Conservation (phyloP, 2,329 filamentous ascomycete genomes). For the Laburnicola sp. region DNA sequence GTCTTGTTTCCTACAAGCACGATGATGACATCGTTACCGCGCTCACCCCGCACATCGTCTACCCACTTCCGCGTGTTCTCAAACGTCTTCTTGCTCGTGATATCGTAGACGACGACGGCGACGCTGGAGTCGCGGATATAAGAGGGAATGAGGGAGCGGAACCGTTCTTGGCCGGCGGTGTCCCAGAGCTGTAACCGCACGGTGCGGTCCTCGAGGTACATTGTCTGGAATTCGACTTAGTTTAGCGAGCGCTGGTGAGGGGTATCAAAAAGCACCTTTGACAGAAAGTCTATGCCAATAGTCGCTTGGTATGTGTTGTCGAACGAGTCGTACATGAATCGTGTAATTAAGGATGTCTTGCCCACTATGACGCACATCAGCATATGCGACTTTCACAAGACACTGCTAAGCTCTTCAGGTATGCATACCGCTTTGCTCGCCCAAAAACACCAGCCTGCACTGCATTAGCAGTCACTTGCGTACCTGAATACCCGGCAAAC, state of each 20-base stretch:
- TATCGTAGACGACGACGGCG: slow-evolving; percentile 98
- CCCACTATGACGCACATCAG: slow-evolving; percentile 66
- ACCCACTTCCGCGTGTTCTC: slow-evolving; percentile 99
- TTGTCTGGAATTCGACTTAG: slow-evolving; percentile 65
- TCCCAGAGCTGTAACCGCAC: slow-evolving; percentile 98
- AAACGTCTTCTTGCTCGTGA: slow-evolving; percentile 96
- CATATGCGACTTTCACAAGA: neutral
- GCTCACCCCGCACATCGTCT: slow-evolving; percentile 93
- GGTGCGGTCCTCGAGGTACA: slow-evolving; percentile 99
- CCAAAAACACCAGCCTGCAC: slow-evolving; percentile 87
- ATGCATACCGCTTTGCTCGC: slow-evolving; percentile 92
- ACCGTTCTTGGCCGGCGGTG: slow-evolving; percentile 95
- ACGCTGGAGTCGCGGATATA: slow-evolving; percentile 99
- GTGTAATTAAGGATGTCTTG: slow-evolving; percentile 97
- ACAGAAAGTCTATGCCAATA: slow-evolving; percentile 98
- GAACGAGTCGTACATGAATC: slow-evolving; percentile 99
- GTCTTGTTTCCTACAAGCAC: slow-evolving; percentile 99
- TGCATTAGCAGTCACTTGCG: slow-evolving; percentile 36
- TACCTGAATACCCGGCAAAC: slow-evolving; percentile 18
- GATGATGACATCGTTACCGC: slow-evolving; percentile 98
- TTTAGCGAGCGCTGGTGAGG: neutral
- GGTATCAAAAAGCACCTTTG: slow-evolving; percentile 67
- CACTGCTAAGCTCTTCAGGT: neutral
- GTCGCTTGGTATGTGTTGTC: slow-evolving; percentile 99
- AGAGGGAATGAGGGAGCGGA: slow-evolving; percentile 93